phyloP scores from a whole-genome alignment of 495 filamentous ascomycete species.

The Melanomma pulvis-pyrius region DNA sequence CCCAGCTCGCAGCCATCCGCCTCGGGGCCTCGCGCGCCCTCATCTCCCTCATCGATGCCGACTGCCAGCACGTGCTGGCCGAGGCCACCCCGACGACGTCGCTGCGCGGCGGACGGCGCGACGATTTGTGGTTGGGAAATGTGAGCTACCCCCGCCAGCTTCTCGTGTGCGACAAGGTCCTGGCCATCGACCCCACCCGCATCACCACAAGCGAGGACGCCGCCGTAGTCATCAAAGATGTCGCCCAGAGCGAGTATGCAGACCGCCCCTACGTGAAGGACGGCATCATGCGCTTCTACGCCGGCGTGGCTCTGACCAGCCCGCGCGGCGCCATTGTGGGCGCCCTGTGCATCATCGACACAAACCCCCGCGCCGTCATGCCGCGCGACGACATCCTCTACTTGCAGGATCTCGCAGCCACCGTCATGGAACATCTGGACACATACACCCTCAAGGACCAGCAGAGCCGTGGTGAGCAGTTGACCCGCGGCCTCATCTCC shows the following conservation, averaged over 20 bases:
- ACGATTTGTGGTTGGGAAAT: slow-evolving; percentile 24
- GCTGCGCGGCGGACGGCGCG: neutral
- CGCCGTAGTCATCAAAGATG: slow-evolving; percentile 22
- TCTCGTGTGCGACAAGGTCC: slow-evolving; percentile 17
- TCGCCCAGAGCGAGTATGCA: neutral
- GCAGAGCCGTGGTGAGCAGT: slow-evolving; percentile 16
- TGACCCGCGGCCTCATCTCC: slow-evolving; percentile 22
- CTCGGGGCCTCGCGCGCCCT: slow-evolving; percentile 12
- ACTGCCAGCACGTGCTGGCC: slow-evolving; percentile 26
- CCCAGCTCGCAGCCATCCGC: slow-evolving; percentile 22
- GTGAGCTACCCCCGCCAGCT: slow-evolving; percentile 21
- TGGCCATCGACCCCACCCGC: slow-evolving; percentile 3
- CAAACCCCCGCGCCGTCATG: slow-evolving; percentile 9
- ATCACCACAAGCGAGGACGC: slow-evolving; percentile 1
- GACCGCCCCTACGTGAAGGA: slow-evolving; percentile 18
- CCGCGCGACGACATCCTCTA: slow-evolving; percentile 12
- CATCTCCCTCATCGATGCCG: slow-evolving; percentile 24
- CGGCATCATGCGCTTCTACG: slow-evolving; percentile 22
- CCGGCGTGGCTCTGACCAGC: slow-evolving; percentile 18
- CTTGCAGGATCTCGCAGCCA: slow-evolving; percentile 20
- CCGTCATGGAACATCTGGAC: slow-evolving; percentile 22
- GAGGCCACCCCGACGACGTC: slow-evolving; percentile 18
- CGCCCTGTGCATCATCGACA: slow-evolving; percentile 22
- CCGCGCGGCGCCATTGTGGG: slow-evolving; percentile 23
- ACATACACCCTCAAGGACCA: slow-evolving; percentile 21